Evolutionary conservation across 371 early-diverging fungal genomes (phyloP).

Genomic region (Mucor lusitanicus): DNA sequence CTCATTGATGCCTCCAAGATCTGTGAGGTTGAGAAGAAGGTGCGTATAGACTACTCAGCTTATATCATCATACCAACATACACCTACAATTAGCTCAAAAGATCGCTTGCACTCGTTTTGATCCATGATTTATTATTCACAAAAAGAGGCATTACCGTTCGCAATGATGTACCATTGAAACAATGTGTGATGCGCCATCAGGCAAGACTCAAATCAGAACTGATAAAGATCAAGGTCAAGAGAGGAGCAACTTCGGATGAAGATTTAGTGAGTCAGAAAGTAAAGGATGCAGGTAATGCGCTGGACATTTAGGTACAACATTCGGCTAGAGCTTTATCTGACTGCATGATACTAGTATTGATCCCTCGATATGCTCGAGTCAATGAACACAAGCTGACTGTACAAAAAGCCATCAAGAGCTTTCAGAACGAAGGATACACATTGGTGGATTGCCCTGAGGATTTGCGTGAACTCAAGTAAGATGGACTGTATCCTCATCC

Average conservation of each 20-base stretch:
- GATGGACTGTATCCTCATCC: neutral
- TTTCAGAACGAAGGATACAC: slow-evolving; percentile 67
- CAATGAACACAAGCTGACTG: slow-evolving; percentile 69
- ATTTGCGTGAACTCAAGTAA: slow-evolving; percentile 42
- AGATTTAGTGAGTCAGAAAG: slow-evolving; percentile 71
- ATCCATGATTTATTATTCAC: slow-evolving; percentile 86
- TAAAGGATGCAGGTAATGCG: slow-evolving; percentile 49
- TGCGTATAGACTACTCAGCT: slow-evolving; percentile 2
- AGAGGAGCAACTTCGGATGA: slow-evolving; percentile 61
- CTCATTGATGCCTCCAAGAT: slow-evolving; percentile 59
- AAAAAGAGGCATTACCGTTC: slow-evolving; percentile 68
- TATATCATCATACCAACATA: neutral
- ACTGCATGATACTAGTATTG: slow-evolving; percentile 35
- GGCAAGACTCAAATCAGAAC: slow-evolving; percentile 70
- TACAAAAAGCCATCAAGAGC: slow-evolving; percentile 65
- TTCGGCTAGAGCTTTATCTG: neutral
- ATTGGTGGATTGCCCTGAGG: slow-evolving; percentile 40
- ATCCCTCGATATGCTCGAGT: slow-evolving; percentile 80
- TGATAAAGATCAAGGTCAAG: slow-evolving; percentile 74
- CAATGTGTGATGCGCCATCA: slow-evolving; percentile 69
- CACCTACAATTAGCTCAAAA: slow-evolving; percentile 27
- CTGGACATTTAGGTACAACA: neutral
- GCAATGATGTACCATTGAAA: slow-evolving; percentile 64
- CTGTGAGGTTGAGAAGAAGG: slow-evolving; percentile 56
- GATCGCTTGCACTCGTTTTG: slow-evolving; percentile 63